Percentiles rank a stretch among this genome's conserved stretches.
These are phyloP conservation scores for Arthromyces matolae DNA, from an alignment of 768 basidiomycete genomes.

Conservation along the genomic window DNA sequence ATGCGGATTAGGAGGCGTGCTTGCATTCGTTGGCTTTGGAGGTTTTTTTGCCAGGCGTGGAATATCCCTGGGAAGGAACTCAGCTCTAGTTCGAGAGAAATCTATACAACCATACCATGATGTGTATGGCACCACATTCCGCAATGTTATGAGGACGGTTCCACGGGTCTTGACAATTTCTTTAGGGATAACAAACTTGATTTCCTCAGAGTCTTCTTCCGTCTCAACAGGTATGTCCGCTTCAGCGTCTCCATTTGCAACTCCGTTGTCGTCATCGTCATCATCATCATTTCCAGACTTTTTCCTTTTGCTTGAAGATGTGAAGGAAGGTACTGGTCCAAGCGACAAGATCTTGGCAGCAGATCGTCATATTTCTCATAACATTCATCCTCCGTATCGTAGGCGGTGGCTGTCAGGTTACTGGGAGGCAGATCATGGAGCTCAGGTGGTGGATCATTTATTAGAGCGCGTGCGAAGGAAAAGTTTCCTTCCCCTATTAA, in stretches of 20 bases:
- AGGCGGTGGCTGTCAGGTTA: conserved; percentile 83
- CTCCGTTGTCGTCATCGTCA: conserved; percentile 36
- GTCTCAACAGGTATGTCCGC: conserved; percentile 17
- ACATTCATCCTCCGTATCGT: conserved; percentile 75
- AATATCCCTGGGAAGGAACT: conserved; percentile 53
- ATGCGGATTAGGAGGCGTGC: conserved; percentile 53
- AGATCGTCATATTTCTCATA: conserved; percentile 79
- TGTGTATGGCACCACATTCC: conserved; percentile 85
- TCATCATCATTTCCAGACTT: conserved; percentile 45
- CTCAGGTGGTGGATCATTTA: conserved; percentile 43
- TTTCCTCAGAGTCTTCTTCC: conserved; percentile 28
- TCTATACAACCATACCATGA: conserved; percentile 55
- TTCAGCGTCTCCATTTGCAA: conserved; percentile 27
- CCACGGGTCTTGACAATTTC: conserved; percentile 43
- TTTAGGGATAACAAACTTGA: conserved; percentile 13
- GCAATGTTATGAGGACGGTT: conserved; percentile 79
- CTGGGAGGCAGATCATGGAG: conserved; percentile 51
- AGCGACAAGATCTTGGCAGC: conserved; percentile 54
- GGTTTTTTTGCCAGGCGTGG: conserved; percentile 73
- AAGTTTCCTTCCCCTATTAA: conserved; percentile 95
- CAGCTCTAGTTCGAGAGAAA: not conserved
- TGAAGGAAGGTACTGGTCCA: conserved; percentile 51
- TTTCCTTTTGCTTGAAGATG: conserved; percentile 41
- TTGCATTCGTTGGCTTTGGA: conserved; percentile 45
- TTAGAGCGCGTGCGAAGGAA: conserved; percentile 79